These are phyloP conservation scores for Protomyces gravidus DNA, from an alignment of 1,139 yeast genomes.

Conservation along the genomic window DNA sequence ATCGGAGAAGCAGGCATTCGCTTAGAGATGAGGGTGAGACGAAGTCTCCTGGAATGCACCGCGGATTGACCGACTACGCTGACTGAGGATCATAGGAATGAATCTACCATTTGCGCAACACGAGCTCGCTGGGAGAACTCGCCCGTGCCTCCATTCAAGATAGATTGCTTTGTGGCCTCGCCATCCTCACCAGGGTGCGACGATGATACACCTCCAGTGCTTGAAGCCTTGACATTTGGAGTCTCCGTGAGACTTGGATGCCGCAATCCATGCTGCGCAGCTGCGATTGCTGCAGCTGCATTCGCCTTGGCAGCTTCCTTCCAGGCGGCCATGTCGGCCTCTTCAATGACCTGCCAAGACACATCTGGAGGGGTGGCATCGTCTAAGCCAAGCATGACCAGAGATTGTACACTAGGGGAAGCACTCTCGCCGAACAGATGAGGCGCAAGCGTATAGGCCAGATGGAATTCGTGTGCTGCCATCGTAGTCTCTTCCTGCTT, in stretches of 20 bases:
- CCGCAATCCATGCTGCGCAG: not conserved
- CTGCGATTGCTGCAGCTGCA: not conserved
- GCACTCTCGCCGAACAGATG: conserved; percentile 16
- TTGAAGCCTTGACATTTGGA: not conserved
- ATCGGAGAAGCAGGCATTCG: no score
- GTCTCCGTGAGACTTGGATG: not conserved
- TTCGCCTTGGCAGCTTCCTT: not conserved
- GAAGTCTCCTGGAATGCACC: no score
- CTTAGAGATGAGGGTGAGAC: no score
- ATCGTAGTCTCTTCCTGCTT: not conserved
- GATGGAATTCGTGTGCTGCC: conserved; percentile 15
- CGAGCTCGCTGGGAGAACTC: not conserved
- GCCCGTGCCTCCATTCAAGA: not conserved
- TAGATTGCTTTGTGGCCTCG: not conserved
- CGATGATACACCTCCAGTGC: not conserved
- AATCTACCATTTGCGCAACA: not conserved
- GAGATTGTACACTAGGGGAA: conserved; percentile 9
- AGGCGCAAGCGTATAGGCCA: conserved; percentile 15
- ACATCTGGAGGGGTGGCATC: conserved; percentile 6
- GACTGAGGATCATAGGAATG: not conserved
- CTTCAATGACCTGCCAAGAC: not conserved
- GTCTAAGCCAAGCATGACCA: conserved; percentile 8
- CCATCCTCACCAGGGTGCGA: not conserved
- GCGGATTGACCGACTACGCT: no score
- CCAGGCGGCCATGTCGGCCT: not conserved